A percentile compares a stretch with the other conserved stretches of the same genome.
phyloP scores from a whole-genome alignment of 495 filamentous ascomycete species.

The Bathelium albidoporum region DNA sequence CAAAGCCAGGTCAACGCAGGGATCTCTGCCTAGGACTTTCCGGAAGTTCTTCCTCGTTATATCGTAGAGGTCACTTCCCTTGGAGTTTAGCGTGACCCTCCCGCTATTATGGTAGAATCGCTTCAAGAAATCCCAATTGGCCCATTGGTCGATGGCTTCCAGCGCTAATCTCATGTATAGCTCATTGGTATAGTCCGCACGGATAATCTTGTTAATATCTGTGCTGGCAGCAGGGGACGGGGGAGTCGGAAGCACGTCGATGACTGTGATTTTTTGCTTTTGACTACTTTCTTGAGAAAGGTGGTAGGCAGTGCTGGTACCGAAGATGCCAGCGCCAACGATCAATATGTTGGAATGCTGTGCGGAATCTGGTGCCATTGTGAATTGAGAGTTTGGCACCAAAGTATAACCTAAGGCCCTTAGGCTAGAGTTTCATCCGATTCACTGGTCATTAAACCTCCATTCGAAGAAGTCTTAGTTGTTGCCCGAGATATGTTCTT shows the following conservation, averaged over 20 bases:
- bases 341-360: conserved; percentile 26
- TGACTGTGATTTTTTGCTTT: conserved; percentile 26
- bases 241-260: conserved; percentile 20
- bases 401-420: not conserved
- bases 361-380: not conserved
- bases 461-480: not conserved
- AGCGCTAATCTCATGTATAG: conserved; percentile 26
- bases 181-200: conserved; percentile 21
- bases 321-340: conserved; percentile 38
- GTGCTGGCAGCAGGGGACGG: conserved; percentile 21
- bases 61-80: conserved; percentile 23
- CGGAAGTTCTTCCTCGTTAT: conserved; percentile 31
- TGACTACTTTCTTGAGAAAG: conserved; percentile 21
- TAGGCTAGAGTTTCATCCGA: not conserved
- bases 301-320: conserved; percentile 36
- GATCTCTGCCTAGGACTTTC: conserved; percentile 13
- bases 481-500: not conserved
- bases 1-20: conserved; percentile 23
- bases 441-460: not conserved
- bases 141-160: conserved; percentile 27
- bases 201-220: conserved; percentile 30
- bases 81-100: conserved; percentile 32
- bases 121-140: conserved; percentile 19
- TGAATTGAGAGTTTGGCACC: not conserved
- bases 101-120: conserved; percentile 30